phyloP scores from a whole-genome alignment of 116 monocot species.

The Papilionanthe hybrid region DNA sequence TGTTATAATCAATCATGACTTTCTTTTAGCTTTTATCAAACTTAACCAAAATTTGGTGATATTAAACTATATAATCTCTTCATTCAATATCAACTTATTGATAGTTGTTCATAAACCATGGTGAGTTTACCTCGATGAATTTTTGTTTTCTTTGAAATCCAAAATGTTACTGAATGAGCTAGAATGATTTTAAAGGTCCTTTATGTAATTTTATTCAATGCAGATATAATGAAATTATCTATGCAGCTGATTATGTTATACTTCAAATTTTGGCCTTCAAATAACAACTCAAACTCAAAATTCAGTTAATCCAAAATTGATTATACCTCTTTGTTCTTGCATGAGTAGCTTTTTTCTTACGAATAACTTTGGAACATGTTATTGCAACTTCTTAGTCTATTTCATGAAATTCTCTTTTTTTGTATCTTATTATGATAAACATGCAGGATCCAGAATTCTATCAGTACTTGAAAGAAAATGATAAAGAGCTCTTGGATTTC shows the following conservation, averaged over 20 bases:
- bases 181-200: not conserved
- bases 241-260: not conserved
- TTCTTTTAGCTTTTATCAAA: not conserved
- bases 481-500: conserved; percentile 87
- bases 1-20: not conserved
- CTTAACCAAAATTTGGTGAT: not conserved
- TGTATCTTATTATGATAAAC: not conserved
- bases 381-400: not conserved
- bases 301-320: not conserved
- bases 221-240: not conserved
- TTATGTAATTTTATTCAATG: not conserved
- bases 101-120: not conserved
- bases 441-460: conserved; percentile 94
- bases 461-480: conserved; percentile 79
- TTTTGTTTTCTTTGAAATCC: not conserved
- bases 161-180: not conserved
- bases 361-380: not conserved
- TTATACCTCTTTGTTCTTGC: not conserved
- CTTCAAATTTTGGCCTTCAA: not conserved
- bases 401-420: not conserved
- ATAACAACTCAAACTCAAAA: not conserved
- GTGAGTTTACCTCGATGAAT: not conserved
- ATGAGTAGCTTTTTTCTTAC: not conserved
- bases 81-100: not conserved
- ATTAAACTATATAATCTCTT: not conserved